Conservation (phyloP, 2,329 filamentous ascomycete genomes). For the Claviceps capensis region DNA sequence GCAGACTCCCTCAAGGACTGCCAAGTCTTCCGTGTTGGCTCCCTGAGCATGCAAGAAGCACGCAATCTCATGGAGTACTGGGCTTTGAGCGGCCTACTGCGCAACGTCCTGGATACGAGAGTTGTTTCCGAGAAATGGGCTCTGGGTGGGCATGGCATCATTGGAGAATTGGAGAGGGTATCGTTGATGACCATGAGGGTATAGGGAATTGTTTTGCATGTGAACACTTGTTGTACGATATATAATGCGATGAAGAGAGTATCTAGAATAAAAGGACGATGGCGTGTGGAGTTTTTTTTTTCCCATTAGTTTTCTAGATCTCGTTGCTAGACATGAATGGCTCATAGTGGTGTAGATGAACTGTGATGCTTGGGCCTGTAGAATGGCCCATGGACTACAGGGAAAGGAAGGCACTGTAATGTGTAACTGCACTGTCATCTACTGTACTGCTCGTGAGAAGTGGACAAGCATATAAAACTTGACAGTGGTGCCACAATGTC, state of each 20-base stretch:
- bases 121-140: conserved; percentile 74
- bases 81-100: conserved; percentile 69
- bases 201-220: conserved; percentile 15
- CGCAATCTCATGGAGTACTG: conserved; percentile 84
- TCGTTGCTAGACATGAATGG: too few species aligned
- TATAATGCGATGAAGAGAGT: background rate
- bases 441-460: too few species aligned
- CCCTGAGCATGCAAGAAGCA: conserved; percentile 61
- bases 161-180: conserved; percentile 74
- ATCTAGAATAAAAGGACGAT: background rate
- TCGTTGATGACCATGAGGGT: conserved; percentile 34
- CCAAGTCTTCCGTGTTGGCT: conserved; percentile 44
- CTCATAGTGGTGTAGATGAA: too few species aligned
- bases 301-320: too few species aligned
- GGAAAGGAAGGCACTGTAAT: too few species aligned
- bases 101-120: conserved; percentile 53
- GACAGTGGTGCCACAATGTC: too few species aligned
- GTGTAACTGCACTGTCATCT: too few species aligned
- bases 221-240: background rate
- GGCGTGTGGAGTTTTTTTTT: too few species aligned
- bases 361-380: too few species aligned
- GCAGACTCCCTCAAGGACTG: conserved; percentile 38
- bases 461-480: too few species aligned
- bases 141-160: conserved; percentile 63
- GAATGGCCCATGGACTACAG: too few species aligned